phyloP scores from a whole-genome alignment of 2,329 filamentous ascomycete species.

The Stemphylium vesicarium region DNA sequence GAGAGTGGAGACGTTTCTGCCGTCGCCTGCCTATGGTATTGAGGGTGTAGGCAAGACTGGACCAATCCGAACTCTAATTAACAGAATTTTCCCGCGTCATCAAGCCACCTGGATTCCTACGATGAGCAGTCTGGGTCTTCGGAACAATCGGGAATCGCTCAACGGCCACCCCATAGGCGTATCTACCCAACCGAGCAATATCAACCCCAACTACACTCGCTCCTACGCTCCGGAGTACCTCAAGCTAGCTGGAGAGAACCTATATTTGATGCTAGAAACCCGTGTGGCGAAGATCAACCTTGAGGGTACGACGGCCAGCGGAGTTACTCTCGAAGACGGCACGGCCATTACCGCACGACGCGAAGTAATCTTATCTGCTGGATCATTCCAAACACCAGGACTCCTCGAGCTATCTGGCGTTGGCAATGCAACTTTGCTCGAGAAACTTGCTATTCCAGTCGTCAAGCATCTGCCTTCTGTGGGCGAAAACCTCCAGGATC shows the following conservation, averaged over 20 bases:
- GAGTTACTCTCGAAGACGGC: conserved; percentile 42
- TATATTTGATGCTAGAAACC: conserved; percentile 49
- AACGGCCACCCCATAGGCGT: conserved; percentile 59
- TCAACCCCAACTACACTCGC: conserved; percentile 56
- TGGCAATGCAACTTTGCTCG: conserved; percentile 23
- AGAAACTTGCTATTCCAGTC: conserved; percentile 25
- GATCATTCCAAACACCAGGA: conserved; percentile 34
- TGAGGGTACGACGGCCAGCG: conserved; percentile 32
- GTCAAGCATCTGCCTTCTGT: conserved; percentile 29
- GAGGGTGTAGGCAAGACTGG: conserved; percentile 40
- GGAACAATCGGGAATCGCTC: conserved; percentile 54
- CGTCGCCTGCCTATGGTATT: conserved; percentile 32
- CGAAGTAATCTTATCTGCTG: conserved; percentile 39
- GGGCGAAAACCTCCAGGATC: conserved; percentile 44
- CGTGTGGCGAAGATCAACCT: conserved; percentile 52
- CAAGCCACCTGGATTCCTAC: conserved; percentile 55
- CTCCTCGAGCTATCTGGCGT: conserved; percentile 37
- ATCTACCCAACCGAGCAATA: conserved; percentile 58
- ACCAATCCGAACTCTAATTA: conserved; percentile 48
- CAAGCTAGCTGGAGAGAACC: conserved; percentile 51
- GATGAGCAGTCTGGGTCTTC: conserved; percentile 54
- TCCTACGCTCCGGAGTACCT: conserved; percentile 59
- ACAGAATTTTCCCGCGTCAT: conserved; percentile 53
- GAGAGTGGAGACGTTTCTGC: conserved; percentile 40
- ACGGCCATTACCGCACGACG: conserved; percentile 36